A percentile compares a stretch with the other conserved stretches of the same genome.
phyloP scores from a whole-genome alignment of 495 filamentous ascomycete genomes.

The Friedmanniomyces simplex region DNA sequence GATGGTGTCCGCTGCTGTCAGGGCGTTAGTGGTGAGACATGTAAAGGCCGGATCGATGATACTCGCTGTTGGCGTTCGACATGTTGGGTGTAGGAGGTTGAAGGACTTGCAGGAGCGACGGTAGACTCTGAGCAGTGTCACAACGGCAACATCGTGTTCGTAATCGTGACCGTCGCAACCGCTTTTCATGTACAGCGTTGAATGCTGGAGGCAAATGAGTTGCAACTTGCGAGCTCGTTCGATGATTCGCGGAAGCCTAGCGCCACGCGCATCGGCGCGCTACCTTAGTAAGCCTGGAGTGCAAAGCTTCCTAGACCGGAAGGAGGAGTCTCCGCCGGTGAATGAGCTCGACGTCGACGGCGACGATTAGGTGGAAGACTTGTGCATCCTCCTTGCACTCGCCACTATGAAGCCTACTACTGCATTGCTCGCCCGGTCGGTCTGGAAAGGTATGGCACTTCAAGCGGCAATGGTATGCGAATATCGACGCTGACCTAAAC shows the following conservation, averaged over 20 bases:
- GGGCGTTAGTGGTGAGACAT: not conserved
- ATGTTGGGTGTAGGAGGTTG: not conserved
- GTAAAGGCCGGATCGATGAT: not conserved
- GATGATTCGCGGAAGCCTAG: not conserved
- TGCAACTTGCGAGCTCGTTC: too few relatives aligned
- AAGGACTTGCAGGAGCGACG: not conserved
- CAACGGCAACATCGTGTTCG: not conserved
- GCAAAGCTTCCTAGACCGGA: not conserved
- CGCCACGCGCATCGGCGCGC: not conserved
- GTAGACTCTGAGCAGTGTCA: not conserved
- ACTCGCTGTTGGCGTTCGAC: constrained; percentile 1
- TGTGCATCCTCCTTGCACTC: not conserved
- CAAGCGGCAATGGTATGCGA: constrained; percentile 1
- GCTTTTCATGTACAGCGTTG: not conserved
- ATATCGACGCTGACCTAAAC: constrained; percentile 20
- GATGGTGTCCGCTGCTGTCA: constrained; percentile 72
- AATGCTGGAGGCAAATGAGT: not conserved
- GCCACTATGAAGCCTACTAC: constrained; percentile 48
- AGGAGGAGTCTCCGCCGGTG: not conserved
- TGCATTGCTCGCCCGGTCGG: constrained; percentile 52
- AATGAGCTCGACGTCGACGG: not conserved
- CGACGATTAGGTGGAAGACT: not conserved
- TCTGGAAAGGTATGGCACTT: constrained; percentile 55
- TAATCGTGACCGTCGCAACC: too few relatives aligned
- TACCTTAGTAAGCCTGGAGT: too few relatives aligned